These are phyloP conservation scores for Capronia epimyces DNA, from an alignment of 2,329 filamentous ascomycete species.

Conservation along the genomic window DNA sequence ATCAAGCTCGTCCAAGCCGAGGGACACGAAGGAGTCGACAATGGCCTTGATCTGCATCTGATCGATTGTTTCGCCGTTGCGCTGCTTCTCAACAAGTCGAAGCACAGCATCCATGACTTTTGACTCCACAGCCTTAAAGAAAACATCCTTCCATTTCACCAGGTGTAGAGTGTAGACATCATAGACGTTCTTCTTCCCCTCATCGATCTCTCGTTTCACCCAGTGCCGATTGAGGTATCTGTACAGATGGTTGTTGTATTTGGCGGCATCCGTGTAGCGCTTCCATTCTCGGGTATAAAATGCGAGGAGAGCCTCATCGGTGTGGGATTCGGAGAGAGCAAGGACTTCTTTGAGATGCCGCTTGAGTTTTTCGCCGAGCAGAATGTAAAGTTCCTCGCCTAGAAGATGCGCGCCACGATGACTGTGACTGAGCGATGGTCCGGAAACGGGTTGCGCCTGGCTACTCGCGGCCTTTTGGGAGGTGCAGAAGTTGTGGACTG, in stretches of 20 bases:
- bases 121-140: constrained; percentile 75
- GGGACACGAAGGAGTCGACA: constrained; percentile 90
- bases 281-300: constrained; percentile 98
- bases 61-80: constrained; percentile 96
- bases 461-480: constrained; percentile 86
- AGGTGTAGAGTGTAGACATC: constrained; percentile 96
- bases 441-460: constrained; percentile 7
- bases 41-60: constrained; percentile 95
- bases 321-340: constrained; percentile 67
- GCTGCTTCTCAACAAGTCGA: constrained; percentile 92
- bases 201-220: constrained; percentile 98
- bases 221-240: constrained; percentile 94
- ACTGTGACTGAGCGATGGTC: constrained; percentile 6
- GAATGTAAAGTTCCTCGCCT: constrained; percentile 91
- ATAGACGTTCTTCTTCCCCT: constrained; percentile 96
- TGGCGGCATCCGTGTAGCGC: constrained; percentile 88
- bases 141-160: constrained; percentile 88
- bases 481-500: constrained; percentile 98
- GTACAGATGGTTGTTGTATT: constrained; percentile 97
- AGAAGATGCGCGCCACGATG: constrained; percentile 66
- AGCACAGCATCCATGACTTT: constrained; percentile 95
- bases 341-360: constrained; percentile 68
- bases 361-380: constrained; percentile 79
- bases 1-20: constrained; percentile 90
- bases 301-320: constrained; percentile 79